A percentile compares a stretch with the other conserved stretches of the same genome.
phyloP scores from a whole-genome alignment of 306 rosid species.

The Prunus mira region DNA sequence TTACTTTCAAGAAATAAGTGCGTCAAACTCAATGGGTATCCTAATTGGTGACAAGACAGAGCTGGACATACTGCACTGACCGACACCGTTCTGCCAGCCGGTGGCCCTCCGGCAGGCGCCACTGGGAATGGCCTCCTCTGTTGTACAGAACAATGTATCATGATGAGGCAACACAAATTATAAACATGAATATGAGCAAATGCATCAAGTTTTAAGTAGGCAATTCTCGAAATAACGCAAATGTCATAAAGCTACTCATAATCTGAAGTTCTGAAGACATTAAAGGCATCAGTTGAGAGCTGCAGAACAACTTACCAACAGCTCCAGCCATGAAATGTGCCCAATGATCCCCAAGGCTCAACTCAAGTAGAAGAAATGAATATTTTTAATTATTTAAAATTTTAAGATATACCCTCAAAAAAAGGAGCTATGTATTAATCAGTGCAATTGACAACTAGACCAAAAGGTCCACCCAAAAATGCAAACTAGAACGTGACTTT shows the following conservation, averaged over 20 bases:
- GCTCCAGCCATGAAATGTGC: constrained; percentile 95
- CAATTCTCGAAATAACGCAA: background rate
- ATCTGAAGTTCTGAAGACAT: constrained; percentile 10
- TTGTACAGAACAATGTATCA: constrained; percentile 33
- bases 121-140: constrained; percentile 86
- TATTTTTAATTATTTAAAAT: too few relatives aligned
- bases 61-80: too few relatives aligned
- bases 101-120: too few relatives aligned
- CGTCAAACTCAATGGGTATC: too few relatives aligned
- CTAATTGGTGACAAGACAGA: too few relatives aligned
- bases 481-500: background rate
- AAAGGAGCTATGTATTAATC: background rate
- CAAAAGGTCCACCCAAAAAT: background rate
- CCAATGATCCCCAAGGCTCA: constrained; percentile 77
- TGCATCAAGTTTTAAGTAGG: too few relatives aligned
- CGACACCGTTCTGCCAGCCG: too few relatives aligned
- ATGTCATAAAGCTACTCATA: background rate
- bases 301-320: constrained; percentile 54
- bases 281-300: constrained; percentile 19
- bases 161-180: constrained; percentile 18
- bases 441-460: background rate
- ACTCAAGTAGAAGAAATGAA: too few relatives aligned
- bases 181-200: background rate
- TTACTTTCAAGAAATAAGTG: too few relatives aligned
- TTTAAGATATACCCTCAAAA: background rate